Base-by-base conservation (phyloP, 176 grass and related monocot genomes). In the Thalia dealbata region DNA sequence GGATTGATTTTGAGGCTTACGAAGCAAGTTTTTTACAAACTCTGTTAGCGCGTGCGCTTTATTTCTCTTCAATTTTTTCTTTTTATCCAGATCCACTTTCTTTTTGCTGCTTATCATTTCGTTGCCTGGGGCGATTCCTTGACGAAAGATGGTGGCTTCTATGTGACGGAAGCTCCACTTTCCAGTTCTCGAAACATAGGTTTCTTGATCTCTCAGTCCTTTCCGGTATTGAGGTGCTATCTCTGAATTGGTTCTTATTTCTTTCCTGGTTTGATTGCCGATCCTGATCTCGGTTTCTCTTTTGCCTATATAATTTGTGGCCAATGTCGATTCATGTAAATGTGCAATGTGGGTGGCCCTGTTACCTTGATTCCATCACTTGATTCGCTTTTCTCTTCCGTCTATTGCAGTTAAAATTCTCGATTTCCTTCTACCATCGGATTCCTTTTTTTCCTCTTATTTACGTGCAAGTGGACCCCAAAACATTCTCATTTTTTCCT, bases 191-290 rank as follows among this genome's bases (percentile, higher is more conserved):
- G 23, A 7, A 26, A 26, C 19, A 13, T 71, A 9, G 21, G 22
- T n/a, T 71, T 50, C 67, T 52, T 42, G 66, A 69, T 69, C 66
- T 10, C 38, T 69, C 23, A 16, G 22, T 42, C 35, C 46, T 69
- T 69, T 12, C 28, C 16, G 15, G 52, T 58, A n/a, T 58, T 23
- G n/a, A 58, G 21, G 3, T 7, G 6, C 19, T 9, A 7, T n/a
- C 54, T 9, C 19, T 16, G 21, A 10, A 19, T 58, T n/a, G 54
- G 54, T 18, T 55, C 52, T 55, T 19, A 6, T n/a, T 4, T 44
- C 9, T 44, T 3, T 44, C 42, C 42, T 3, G 3, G 42, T 44
- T 44, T 44, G 42, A 9, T 44, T 9, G 42, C 42, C 42, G 9
- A 9, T 44, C 6, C 9, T 9, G 42, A 44, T 44, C 42, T 44